These are phyloP conservation scores for Penicillium manginii DNA, from an alignment of 495 filamentous ascomycete species.

Conservation along the genomic window DNA sequence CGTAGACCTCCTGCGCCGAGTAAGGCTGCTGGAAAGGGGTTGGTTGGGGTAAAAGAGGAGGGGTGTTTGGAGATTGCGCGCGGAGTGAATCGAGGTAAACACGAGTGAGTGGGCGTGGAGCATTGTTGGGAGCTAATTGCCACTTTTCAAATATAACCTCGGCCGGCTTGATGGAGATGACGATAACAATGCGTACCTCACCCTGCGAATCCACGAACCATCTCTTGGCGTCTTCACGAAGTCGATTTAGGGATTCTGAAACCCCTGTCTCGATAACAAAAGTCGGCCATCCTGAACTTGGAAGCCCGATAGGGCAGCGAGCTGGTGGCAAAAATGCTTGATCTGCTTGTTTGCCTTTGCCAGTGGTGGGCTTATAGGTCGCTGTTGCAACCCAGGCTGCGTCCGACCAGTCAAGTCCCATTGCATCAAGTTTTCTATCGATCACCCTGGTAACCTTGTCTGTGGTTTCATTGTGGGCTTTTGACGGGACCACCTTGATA, in stretches of 20 bases:
- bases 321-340: too few species aligned
- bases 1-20: not conserved
- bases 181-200: constrained; percentile 23
- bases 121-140: constrained; percentile 16
- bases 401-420: too few species aligned
- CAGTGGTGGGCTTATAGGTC: too few species aligned
- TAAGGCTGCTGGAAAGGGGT: not conserved
- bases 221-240: constrained; percentile 30
- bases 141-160: too few species aligned
- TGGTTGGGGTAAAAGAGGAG: not conserved
- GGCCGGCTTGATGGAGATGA: too few species aligned
- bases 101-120: constrained; percentile 1
- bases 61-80: not conserved
- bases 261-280: constrained; percentile 36
- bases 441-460: too few species aligned
- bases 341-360: too few species aligned
- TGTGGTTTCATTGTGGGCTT: not conserved
- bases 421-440: too few species aligned
- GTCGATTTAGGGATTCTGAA: constrained; percentile 24
- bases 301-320: too few species aligned
- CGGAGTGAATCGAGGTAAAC: constrained; percentile 1
- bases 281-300: constrained; percentile 25
- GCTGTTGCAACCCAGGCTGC: too few species aligned
- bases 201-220: constrained; percentile 38
- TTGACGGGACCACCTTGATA: not conserved